Conservation (phyloP, 176 grass and related monocot genomes). For the Avena eriantha region DNA sequence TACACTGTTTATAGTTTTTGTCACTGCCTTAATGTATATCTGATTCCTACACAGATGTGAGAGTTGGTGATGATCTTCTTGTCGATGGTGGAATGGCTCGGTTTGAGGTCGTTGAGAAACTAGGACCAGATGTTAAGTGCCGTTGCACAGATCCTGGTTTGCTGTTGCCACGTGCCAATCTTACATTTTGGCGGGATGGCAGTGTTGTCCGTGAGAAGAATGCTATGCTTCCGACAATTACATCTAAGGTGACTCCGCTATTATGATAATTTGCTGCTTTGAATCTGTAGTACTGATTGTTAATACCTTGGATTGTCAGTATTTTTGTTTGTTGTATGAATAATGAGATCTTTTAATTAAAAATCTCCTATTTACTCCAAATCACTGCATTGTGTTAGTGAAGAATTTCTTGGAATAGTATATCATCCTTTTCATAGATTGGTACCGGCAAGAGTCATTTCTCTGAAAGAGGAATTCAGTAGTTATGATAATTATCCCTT, state of each 20-base stretch:
- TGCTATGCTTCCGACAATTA: constrained; percentile 99
- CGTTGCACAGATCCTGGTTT: constrained; percentile 92
- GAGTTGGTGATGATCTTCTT: constrained; percentile 92
- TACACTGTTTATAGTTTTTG: constrained; percentile 12
- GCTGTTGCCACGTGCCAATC: constrained; percentile 88
- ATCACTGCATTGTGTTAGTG: constrained; percentile 8
- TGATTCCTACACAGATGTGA: constrained; percentile 70
- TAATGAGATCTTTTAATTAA: neutral
- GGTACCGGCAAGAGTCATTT: neutral
- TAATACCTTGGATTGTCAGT: neutral
- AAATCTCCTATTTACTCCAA: constrained; percentile 8
- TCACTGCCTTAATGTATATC: neutral
- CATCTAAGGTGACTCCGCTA: constrained; percentile 78
- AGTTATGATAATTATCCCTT: constrained; percentile 4
- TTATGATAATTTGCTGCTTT: constrained; percentile 19
- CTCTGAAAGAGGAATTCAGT: constrained; percentile 19
- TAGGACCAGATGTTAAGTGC: constrained; percentile 95
- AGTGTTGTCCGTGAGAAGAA: constrained; percentile 88
- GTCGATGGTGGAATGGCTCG: constrained; percentile 97
- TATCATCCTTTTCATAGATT: constrained; percentile 15
- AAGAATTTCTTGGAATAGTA: constrained; percentile 18
- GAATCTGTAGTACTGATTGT: neutral
- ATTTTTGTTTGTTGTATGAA: constrained; percentile 9
- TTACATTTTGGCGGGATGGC: constrained; percentile 93
- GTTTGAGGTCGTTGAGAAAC: constrained; percentile 95